Percentiles rank a stretch among this genome's conserved stretches.
Evolutionary conservation across 441 rosid species (phyloP).

Genomic region (Gossypium laxum): DNA sequence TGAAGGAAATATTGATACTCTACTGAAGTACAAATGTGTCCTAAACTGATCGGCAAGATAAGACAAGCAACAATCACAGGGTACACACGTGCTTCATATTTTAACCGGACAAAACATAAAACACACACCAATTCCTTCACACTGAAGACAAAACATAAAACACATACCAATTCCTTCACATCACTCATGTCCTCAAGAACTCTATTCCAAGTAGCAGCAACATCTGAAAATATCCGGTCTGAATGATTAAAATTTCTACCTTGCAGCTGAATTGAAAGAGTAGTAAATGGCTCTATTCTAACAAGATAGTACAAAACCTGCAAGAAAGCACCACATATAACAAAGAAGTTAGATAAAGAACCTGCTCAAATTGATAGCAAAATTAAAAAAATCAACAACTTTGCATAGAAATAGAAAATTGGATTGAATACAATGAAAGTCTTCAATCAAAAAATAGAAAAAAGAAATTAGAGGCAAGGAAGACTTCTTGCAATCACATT

Average conservation of each 20-base stretch:
- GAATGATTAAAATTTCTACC: slow-evolving; percentile 99
- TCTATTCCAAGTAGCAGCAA: slow-evolving; percentile 93
- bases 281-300: slow-evolving; percentile 91
- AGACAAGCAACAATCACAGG: slow-evolving; percentile 12
- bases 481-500: background rate
- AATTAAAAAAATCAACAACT: slow-evolving; percentile 3
- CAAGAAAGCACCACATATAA: slow-evolving; percentile 21
- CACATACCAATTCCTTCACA: slow-evolving; percentile 89
- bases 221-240: slow-evolving; percentile 83
- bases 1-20: slow-evolving; percentile 4
- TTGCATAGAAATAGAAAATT: background rate
- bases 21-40: slow-evolving; percentile 10
- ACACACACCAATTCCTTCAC: slow-evolving; percentile 72
- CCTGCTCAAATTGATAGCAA: slow-evolving; percentile 2
- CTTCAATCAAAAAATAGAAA: background rate
- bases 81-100: background rate
- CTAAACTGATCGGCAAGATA: background rate
- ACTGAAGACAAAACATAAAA: slow-evolving; percentile 14
- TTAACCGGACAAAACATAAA: slow-evolving; percentile 15
- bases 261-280: slow-evolving; percentile 91
- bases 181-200: slow-evolving; percentile 96
- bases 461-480: background rate
- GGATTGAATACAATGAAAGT: background rate
- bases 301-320: slow-evolving; percentile 94
- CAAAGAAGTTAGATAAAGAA: slow-evolving; percentile 11